Evolutionary conservation across 106 monocot species (phyloP).

Genomic region (Hemerocallis citrina): DNA sequence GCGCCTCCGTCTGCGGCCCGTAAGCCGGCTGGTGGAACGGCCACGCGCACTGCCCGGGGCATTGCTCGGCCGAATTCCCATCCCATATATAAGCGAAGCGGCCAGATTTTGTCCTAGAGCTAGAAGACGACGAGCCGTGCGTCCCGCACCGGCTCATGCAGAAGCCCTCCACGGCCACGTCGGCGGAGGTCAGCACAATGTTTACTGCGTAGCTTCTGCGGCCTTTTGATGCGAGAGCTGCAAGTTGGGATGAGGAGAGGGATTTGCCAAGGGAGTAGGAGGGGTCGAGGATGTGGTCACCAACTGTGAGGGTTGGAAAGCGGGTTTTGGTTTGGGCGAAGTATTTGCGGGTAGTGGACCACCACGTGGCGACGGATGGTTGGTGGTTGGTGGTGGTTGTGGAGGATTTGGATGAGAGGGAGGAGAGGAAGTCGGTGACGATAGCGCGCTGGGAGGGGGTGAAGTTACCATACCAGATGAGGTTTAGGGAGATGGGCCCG

Average conservation of each 20-base stretch:
- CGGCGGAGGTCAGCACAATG: constrained; percentile 39
- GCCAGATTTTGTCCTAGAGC: constrained; percentile 9
- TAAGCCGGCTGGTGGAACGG: constrained; percentile 40
- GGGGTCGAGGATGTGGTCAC: constrained; percentile 26
- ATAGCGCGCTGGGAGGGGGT: constrained; percentile 36
- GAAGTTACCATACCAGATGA: constrained; percentile 66
- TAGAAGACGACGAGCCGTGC: constrained; percentile 23
- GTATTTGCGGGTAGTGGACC: constrained; percentile 40
- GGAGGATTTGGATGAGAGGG: background rate
- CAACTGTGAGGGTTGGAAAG: constrained; percentile 22
- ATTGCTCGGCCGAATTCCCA: constrained; percentile 39
- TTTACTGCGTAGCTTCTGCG: constrained; percentile 11
- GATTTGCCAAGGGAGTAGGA: constrained; percentile 28
- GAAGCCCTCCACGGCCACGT: constrained; percentile 55
- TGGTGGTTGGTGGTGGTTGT: background rate
- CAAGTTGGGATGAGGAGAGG: constrained; percentile 16
- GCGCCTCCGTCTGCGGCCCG: constrained; percentile 33
- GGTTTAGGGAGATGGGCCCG: constrained; percentile 30
- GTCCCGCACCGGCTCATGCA: constrained; percentile 60
- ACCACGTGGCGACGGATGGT: constrained; percentile 49
- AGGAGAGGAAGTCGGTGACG: constrained; percentile 44
- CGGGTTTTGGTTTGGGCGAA: constrained; percentile 2
- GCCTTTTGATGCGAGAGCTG: constrained; percentile 10
- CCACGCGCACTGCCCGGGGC: constrained; percentile 60
- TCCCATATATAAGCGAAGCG: constrained; percentile 43